Percentiles rank a stretch among this genome's conserved stretches.
Evolutionary conservation across 2,329 filamentous ascomycete genomes (phyloP).

Genomic region (Pseudogymnoascus sp.): DNA sequence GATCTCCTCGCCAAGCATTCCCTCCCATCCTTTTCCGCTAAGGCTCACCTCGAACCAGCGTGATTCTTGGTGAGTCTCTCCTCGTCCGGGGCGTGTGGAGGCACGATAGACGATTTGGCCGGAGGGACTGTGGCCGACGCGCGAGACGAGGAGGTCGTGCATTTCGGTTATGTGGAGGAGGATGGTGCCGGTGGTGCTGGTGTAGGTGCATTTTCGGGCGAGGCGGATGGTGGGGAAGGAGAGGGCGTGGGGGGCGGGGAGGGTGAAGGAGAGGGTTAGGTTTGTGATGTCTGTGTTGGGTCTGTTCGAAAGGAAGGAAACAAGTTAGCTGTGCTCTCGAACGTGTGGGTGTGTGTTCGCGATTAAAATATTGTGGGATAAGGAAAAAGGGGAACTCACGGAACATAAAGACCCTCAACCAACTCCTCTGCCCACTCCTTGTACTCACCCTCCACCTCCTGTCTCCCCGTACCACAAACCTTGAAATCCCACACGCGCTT

Average conservation of each 20-base stretch:
- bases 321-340: conserved; percentile 8
- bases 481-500: conserved; percentile 27
- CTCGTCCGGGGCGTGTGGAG: neutral
- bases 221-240: conserved; percentile 7
- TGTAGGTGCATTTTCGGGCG: neutral
- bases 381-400: conserved; percentile 19
- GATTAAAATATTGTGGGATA: neutral
- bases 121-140: neutral
- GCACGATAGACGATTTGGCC: neutral
- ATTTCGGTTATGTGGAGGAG: conserved; percentile 3
- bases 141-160: neutral
- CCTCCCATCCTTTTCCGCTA: conserved; percentile 13
- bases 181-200: neutral
- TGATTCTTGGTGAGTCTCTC: neutral
- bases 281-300: neutral
- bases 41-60: conserved; percentile 22
- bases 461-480: conserved; percentile 18
- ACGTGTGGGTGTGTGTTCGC: neutral
- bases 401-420: conserved; percentile 21
- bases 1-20: conserved; percentile 16
- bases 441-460: conserved; percentile 16
- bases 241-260: neutral
- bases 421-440: conserved; percentile 16
- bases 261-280: neutral
- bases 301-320: conserved; percentile 9